Evolutionary conservation across 768 basidiomycete genomes (phyloP).

Genomic region (Trametes meyenii): DNA sequence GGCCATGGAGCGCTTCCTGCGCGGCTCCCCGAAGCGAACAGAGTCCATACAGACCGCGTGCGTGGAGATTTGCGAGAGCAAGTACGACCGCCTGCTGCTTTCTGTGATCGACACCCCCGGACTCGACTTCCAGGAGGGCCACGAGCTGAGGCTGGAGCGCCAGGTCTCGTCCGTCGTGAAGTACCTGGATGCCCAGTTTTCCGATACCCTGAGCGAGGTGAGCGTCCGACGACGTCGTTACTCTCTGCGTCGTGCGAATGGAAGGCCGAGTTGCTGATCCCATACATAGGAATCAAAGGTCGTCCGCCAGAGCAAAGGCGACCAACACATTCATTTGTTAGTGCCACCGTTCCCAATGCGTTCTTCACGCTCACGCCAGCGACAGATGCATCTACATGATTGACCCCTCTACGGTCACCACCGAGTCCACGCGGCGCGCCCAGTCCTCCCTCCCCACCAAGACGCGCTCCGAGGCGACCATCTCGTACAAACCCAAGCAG

Average conservation of each 20-base stretch:
- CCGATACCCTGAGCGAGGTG: slow-evolving; percentile 87
- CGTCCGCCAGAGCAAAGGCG: slow-evolving; percentile 81
- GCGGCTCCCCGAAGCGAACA: slow-evolving; percentile 61
- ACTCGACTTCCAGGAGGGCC: slow-evolving; percentile 71
- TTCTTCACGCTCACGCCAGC: slow-evolving; percentile 21
- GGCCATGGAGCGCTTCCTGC: slow-evolving; percentile 66
- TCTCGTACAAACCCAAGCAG: slow-evolving; percentile 51
- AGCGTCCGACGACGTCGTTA: slow-evolving; percentile 24
- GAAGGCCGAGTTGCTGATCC: background rate
- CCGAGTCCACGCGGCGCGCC: slow-evolving; percentile 52
- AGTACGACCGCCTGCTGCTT: slow-evolving; percentile 75
- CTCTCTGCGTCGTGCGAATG: slow-evolving; percentile 2
- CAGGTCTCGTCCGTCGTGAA: slow-evolving; percentile 75
- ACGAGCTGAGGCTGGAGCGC: slow-evolving; percentile 77
- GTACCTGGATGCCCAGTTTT: slow-evolving; percentile 79
- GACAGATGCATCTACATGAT: slow-evolving; percentile 82
- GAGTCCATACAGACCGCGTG: slow-evolving; percentile 66
- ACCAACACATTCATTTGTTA: slow-evolving; percentile 88
- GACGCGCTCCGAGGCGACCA: slow-evolving; percentile 67
- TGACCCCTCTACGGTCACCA: slow-evolving; percentile 73
- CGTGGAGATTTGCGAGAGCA: slow-evolving; percentile 83
- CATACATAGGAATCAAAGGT: slow-evolving; percentile 80
- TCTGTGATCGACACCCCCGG: slow-evolving; percentile 89
- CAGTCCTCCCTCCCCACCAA: slow-evolving; percentile 52
- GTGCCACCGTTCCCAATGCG: slow-evolving; percentile 36